Evolutionary conservation across 1,284 basidiomycete genomes (phyloP), one percentile per base, ranked within the genome.

Genomic region (Pascua sp.): DNA sequence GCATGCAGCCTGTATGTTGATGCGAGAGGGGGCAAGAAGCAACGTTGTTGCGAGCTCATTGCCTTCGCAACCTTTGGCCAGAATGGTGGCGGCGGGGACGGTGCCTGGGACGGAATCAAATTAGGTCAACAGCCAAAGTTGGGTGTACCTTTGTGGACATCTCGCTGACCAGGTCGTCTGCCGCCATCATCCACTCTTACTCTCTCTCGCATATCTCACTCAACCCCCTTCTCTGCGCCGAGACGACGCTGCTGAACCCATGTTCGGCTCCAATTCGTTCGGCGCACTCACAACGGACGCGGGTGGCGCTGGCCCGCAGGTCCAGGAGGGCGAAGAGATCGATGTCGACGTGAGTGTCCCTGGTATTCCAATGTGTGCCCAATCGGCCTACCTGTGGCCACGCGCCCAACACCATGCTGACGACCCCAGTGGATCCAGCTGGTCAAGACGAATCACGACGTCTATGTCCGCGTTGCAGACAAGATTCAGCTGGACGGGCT

Each of bases 361-460:
- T 11, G 7, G 11, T 10, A 4, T n/a, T 18, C n/a, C 24, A 37
- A 18, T 42, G 4, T 12, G 24, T 32, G 42, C 42, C 38, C 40
- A 41, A 32, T 32, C 24, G 24, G 24, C 24, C 24, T 4, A 32
- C 24, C 7, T 32, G 24, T 3, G 24, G 24, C 40, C 40, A 12
- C 15, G 17, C 24, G 12, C 44, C 18, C n/a, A 32, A 32, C 15
- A 17, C 12, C 11, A n/a, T 43, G 39, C 50, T 58, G 38, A 59
- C 55, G 24, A 32, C 17, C 5, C 8, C 62, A 79, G 77, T 78
- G 76, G 76, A 61, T 79, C n/a, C 60, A 66, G 46, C 68, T 78
- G 9, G 65, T 71, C 60, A 76, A 73, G 58, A 71, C 75, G 4
- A 74, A 75, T 43, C 65, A 73, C 47, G 77, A 78, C 61, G 71